A percentile compares a stretch with the other conserved stretches of the same genome.
Evolutionary conservation across 2,329 filamentous ascomycete species (phyloP).

Genomic region (Fusarium gaditjirri): DNA sequence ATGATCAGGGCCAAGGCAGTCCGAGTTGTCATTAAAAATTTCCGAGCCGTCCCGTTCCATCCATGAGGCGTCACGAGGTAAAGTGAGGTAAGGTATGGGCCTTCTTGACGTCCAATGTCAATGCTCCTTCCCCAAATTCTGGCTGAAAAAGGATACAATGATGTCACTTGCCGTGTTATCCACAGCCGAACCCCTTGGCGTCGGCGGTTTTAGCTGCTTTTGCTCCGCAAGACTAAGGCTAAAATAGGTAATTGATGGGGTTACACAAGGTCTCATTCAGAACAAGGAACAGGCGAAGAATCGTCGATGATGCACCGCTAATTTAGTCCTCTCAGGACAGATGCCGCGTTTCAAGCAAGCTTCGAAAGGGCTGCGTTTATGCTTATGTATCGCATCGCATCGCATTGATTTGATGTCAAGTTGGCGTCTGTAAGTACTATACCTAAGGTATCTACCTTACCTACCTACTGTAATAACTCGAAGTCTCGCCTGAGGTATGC

Average conservation of each 20-base stretch:
- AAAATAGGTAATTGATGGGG: constrained; percentile 4
- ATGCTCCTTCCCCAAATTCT: constrained; percentile 21
- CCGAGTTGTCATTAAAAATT: constrained; percentile 1
- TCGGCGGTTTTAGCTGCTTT: constrained; percentile 7
- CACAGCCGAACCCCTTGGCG: constrained; percentile 26
- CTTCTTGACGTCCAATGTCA: background rate
- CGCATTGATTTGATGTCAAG: constrained; percentile 14
- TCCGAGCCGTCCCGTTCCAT: background rate
- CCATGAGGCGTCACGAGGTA: constrained; percentile 9
- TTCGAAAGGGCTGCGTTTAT: constrained; percentile 3
- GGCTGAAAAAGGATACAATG: constrained; percentile 12
- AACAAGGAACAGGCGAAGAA: constrained; percentile 22
- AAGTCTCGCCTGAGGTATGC: too few relatives aligned
- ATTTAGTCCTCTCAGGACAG: constrained; percentile 5
- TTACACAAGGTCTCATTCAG: background rate
- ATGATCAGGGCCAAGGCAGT: background rate
- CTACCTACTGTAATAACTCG: background rate
- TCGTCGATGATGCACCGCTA: constrained; percentile 34
- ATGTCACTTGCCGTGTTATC: constrained; percentile 34
- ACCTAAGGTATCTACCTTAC: background rate
- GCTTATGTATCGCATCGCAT: background rate
- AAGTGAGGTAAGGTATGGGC: background rate
- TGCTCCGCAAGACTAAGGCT: constrained; percentile 9
- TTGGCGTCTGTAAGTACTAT: background rate
- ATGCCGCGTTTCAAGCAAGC: background rate